Conservation (phyloP, 1,284 basidiomycete species). For the Boletus nobilissimus region DNA sequence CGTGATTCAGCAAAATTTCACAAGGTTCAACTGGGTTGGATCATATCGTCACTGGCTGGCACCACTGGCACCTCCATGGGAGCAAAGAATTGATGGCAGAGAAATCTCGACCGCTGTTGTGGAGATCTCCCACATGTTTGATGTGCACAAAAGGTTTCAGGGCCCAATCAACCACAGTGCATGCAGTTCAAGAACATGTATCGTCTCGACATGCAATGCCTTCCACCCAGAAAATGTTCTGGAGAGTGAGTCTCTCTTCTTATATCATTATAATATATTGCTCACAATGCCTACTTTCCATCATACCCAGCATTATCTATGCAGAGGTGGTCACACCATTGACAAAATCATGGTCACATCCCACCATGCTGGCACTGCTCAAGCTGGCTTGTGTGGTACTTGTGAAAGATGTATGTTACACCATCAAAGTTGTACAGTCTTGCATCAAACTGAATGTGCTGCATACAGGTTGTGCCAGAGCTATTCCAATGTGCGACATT, state of each 20-base stretch:
- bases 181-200: not conserved
- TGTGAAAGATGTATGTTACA: too few relatives aligned
- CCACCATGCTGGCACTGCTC: not conserved
- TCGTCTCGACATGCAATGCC: not conserved
- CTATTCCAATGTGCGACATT: conserved; percentile 2
- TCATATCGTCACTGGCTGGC: not conserved
- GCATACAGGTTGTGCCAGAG: conserved; percentile 5
- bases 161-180: not conserved
- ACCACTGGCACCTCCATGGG: not conserved
- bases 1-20: not conserved
- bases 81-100: not conserved
- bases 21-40: not conserved
- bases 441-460: too few relatives aligned
- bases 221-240: not conserved
- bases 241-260: not conserved
- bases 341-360: not conserved
- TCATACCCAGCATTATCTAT: not conserved
- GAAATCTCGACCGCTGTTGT: not conserved
- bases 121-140: not conserved
- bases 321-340: not conserved
- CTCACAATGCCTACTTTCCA: too few relatives aligned
- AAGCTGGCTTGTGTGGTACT: too few relatives aligned
- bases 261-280: too few relatives aligned
- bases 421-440: too few relatives aligned
- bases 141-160: not conserved